Evolutionary conservation across 192 early-diverging fungal genomes (phyloP), one percentile per base, ranked within the genome.

Genomic region (Mortierella claussenii): DNA sequence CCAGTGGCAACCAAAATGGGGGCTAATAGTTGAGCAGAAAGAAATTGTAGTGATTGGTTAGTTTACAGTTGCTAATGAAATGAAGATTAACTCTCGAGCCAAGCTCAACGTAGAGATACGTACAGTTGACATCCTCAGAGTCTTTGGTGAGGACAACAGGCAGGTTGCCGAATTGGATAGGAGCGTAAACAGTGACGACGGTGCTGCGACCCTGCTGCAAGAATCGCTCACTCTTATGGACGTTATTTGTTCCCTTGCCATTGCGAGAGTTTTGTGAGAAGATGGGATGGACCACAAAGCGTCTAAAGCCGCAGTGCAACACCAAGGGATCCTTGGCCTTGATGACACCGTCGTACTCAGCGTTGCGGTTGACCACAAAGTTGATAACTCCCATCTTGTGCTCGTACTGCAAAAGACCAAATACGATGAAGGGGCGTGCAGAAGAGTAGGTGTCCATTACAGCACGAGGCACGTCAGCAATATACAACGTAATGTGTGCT

Each of bases 221-320:
- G 83, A 97, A 99, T 20, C 96, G 88, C 79, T 97, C 95, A 78
- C 93, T 96, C 85, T 97, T 97, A 84, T 95, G 92, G 34, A 98
- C 96, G 67, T 94, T 91, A 79, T 99, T 99, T 27, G 87, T 85
- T 18, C 90, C 86, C 43, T 90, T 84, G 32, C 92, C 89, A 57
- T 90, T 92, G 12, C 86, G 87, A 21, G 90, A 86, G 79, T 94
- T 88, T 68, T 94, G 90, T 49, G 95, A 97, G 67, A 93, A 99
- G 55, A 98, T 75, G n/a, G 97, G 96, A 13, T 76, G 74, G 30
- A 93, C 94, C 37, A 83, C 80, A 81, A 94, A 95, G 37, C 94
- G 89, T 45, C 97, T 87, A 85, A 96, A 97, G 3, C 97, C 97
- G 65, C 84, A 84, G 71, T 94, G 93, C 43, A 97, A 50, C 20